These are phyloP conservation scores for Linnemannia hyalina DNA, from an alignment of 192 early-diverging fungal species.

Conservation along the genomic window DNA sequence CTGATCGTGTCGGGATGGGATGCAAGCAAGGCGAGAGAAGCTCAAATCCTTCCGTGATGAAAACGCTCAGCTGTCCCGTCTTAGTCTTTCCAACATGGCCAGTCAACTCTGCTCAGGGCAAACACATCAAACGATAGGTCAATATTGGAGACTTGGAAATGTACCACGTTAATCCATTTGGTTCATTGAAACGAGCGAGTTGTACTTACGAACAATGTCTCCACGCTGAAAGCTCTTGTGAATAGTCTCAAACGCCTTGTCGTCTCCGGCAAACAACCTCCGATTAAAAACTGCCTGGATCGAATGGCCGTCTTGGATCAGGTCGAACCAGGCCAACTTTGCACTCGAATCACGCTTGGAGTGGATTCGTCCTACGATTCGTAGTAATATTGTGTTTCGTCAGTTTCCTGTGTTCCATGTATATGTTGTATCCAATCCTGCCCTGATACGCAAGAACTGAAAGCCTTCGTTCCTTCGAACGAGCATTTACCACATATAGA, in stretches of 20 bases:
- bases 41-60: slow-evolving; percentile 62
- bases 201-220: slow-evolving; percentile 70
- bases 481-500: slow-evolving; percentile 29
- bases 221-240: slow-evolving; percentile 69
- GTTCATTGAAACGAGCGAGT: neutral
- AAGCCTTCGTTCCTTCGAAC: neutral
- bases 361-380: slow-evolving; percentile 69
- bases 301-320: slow-evolving; percentile 68
- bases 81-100: slow-evolving; percentile 80
- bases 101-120: slow-evolving; percentile 48
- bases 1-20: slow-evolving; percentile 71
- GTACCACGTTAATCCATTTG: too few relatives aligned
- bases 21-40: slow-evolving; percentile 80
- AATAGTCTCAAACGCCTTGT: slow-evolving; percentile 56
- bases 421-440: too few relatives aligned
- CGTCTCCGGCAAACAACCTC: slow-evolving; percentile 48
- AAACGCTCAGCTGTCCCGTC: slow-evolving; percentile 77
- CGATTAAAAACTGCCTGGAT: slow-evolving; percentile 79
- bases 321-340: slow-evolving; percentile 81
- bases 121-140: neutral
- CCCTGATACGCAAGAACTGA: neutral
- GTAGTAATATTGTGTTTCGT: neutral
- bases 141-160: neutral
- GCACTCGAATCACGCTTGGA: slow-evolving; percentile 78
- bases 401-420: neutral